phyloP scores from a whole-genome alignment of 2,329 filamentous ascomycete species.

The Colletotrichum sp. region DNA sequence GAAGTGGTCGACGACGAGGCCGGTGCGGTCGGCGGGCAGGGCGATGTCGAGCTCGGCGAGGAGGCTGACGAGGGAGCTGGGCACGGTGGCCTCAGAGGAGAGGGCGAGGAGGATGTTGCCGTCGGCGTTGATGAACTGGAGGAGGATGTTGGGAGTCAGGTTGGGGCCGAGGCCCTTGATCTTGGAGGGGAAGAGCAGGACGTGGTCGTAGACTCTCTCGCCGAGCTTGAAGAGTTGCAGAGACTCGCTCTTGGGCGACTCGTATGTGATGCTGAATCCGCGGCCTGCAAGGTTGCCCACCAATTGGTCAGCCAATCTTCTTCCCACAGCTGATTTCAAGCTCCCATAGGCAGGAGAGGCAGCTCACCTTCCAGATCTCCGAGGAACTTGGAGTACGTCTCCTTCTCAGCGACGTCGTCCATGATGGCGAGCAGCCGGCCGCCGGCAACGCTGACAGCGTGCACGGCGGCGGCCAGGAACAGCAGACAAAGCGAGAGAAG shows the following conservation, averaged over 20 bases:
- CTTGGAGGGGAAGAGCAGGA: conserved; percentile 87
- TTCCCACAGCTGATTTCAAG: neutral
- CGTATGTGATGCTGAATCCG: conserved; percentile 81
- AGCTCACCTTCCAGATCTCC: conserved; percentile 71
- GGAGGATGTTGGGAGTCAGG: conserved; percentile 82
- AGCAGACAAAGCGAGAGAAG: conserved; percentile 73
- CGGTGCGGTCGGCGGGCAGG: conserved; percentile 84
- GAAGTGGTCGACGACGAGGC: conserved; percentile 93
- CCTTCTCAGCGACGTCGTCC: conserved; percentile 82
- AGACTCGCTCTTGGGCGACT: conserved; percentile 81
- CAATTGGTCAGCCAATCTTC: conserved; percentile 27
- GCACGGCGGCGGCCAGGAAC: conserved; percentile 68
- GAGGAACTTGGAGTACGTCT: conserved; percentile 82
- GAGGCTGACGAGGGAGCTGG: conserved; percentile 76
- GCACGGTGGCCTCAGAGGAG: conserved; percentile 72
- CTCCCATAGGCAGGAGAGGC: neutral
- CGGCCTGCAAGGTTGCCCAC: conserved; percentile 60
- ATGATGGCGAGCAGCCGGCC: conserved; percentile 87
- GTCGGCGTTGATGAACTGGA: conserved; percentile 89
- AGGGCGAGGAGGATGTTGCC: conserved; percentile 92
- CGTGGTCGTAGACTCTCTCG: conserved; percentile 88
- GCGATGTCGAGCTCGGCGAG: conserved; percentile 89
- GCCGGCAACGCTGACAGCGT: conserved; percentile 81
- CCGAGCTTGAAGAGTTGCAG: conserved; percentile 85
- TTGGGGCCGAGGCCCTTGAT: conserved; percentile 92